A percentile compares a stretch with the other conserved stretches of the same genome.
Evolutionary conservation across 768 basidiomycete genomes (phyloP).

Genomic region (Russula foetens): DNA sequence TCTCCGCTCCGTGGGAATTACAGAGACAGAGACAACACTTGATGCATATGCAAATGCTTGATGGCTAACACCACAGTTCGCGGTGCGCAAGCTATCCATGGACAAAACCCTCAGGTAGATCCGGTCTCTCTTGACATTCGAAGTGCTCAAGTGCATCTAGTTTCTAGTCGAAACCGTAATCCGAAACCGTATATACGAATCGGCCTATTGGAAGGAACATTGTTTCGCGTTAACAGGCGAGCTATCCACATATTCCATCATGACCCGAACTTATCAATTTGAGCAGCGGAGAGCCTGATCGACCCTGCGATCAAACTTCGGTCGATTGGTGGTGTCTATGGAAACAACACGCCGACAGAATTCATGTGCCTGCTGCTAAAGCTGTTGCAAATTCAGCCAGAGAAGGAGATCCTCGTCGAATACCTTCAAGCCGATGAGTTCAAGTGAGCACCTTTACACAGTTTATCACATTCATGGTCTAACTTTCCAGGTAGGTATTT

Average conservation of each 20-base stretch:
- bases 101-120: constrained; percentile 89
- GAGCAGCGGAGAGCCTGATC: constrained; percentile 80
- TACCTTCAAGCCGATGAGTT: constrained; percentile 96
- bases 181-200: constrained; percentile 92
- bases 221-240: constrained; percentile 93
- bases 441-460: constrained; percentile 54
- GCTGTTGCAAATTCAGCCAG: constrained; percentile 92
- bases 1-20: too few relatives aligned
- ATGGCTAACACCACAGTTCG: constrained; percentile 94
- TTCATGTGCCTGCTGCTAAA: constrained; percentile 91
- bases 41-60: background rate
- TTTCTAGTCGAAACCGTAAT: constrained; percentile 95
- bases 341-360: constrained; percentile 90
- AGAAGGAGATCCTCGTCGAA: constrained; percentile 94
- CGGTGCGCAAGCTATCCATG: constrained; percentile 87
- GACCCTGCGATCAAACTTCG: constrained; percentile 83
- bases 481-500: constrained; percentile 56
- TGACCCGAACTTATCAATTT: background rate
- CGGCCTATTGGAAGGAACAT: constrained; percentile 94
- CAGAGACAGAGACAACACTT: too few relatives aligned
- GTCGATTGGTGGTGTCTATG: constrained; percentile 88
- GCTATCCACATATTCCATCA: constrained; percentile 19
- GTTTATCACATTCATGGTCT: background rate
- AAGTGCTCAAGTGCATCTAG: constrained; percentile 36
- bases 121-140: background rate